Conservation (phyloP, 2,329 filamentous ascomycete species). For the Cordyceps tenuipes region DNA sequence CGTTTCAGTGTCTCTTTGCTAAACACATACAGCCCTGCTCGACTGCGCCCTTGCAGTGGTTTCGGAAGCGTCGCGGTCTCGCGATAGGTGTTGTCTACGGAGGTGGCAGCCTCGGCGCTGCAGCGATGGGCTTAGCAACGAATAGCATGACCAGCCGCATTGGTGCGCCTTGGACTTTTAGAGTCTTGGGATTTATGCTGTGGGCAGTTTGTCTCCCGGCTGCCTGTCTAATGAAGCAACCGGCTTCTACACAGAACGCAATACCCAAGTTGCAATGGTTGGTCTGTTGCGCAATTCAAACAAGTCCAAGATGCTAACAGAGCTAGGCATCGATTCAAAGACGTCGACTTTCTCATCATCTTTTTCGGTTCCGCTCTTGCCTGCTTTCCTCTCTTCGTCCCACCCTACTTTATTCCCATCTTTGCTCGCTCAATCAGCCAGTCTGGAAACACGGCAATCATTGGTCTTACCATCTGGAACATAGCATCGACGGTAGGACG, state of each 20-base stretch:
- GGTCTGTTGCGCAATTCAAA: not conserved
- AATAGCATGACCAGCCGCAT: slow-evolving; percentile 17
- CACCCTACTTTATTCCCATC: slow-evolving; percentile 22
- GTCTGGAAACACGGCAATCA: slow-evolving; percentile 16
- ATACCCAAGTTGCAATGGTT: slow-evolving; percentile 20
- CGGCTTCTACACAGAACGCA: slow-evolving; percentile 4
- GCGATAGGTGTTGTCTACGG: slow-evolving; percentile 23
- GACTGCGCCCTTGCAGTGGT: slow-evolving; percentile 20
- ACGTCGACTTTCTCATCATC: slow-evolving; percentile 18
- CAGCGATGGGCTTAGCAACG: slow-evolving; percentile 20
- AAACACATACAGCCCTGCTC: slow-evolving; percentile 16
- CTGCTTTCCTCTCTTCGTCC: slow-evolving; percentile 22
- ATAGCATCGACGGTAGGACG: slow-evolving; percentile 20
- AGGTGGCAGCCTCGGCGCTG: slow-evolving; percentile 20
- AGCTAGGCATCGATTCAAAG: slow-evolving; percentile 18
- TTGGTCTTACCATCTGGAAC: slow-evolving; percentile 21
- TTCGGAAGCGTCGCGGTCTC: slow-evolving; percentile 20
- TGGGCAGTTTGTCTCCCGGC: slow-evolving; percentile 22
- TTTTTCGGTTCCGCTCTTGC: slow-evolving; percentile 17
- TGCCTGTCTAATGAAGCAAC: slow-evolving; percentile 17
- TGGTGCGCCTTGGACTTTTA: slow-evolving; percentile 21
- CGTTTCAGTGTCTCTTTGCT: not conserved
- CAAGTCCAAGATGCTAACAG: not conserved
- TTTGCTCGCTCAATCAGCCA: slow-evolving; percentile 19
- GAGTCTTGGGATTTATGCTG: slow-evolving; percentile 19